Conservation (phyloP, 352 stramenopile species). For the Globisporangium rhizosaccharum region DNA sequence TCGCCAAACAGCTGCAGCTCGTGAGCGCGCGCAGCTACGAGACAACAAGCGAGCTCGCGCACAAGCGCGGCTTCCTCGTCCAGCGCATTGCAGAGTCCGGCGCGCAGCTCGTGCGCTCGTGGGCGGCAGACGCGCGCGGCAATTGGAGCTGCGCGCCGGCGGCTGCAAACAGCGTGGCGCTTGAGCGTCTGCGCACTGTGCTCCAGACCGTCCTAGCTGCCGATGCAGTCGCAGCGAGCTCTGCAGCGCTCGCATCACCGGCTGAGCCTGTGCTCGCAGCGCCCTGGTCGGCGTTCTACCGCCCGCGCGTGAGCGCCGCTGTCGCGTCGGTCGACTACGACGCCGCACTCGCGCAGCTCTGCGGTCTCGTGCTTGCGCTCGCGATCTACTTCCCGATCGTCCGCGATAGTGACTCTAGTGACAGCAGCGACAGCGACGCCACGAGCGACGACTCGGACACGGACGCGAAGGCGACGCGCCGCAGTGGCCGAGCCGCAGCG, state of each 20-base stretch:
- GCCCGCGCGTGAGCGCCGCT: constrained; percentile 25
- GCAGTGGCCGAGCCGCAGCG: neutral
- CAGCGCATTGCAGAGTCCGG: constrained; percentile 19
- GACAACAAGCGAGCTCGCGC: constrained; percentile 16
- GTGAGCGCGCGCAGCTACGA: constrained; percentile 44
- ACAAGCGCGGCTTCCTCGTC: constrained; percentile 36
- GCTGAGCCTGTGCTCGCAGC: constrained; percentile 9
- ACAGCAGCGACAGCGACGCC: constrained; percentile 9
- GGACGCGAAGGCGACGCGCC: constrained; percentile 19
- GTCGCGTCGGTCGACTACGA: constrained; percentile 28
- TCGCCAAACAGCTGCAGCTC: constrained; percentile 26
- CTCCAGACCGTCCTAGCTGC: constrained; percentile 39
- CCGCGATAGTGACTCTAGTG: constrained; percentile 17
- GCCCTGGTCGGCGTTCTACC: constrained; percentile 56
- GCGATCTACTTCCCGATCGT: constrained; percentile 49
- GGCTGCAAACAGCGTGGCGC: constrained; percentile 16
- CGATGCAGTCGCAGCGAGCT: constrained; percentile 17
- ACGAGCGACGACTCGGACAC: constrained; percentile 32
- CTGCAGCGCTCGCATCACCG: neutral
- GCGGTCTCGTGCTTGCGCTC: constrained; percentile 35
- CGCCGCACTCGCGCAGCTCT: constrained; percentile 45
- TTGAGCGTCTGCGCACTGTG: constrained; percentile 30
- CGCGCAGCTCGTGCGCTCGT: constrained; percentile 10
- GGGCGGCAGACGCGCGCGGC: constrained; percentile 9
- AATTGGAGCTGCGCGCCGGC: constrained; percentile 32